phyloP scores from a whole-genome alignment of 2,329 filamentous ascomycete species.

The Acrodontium crateriforme region DNA sequence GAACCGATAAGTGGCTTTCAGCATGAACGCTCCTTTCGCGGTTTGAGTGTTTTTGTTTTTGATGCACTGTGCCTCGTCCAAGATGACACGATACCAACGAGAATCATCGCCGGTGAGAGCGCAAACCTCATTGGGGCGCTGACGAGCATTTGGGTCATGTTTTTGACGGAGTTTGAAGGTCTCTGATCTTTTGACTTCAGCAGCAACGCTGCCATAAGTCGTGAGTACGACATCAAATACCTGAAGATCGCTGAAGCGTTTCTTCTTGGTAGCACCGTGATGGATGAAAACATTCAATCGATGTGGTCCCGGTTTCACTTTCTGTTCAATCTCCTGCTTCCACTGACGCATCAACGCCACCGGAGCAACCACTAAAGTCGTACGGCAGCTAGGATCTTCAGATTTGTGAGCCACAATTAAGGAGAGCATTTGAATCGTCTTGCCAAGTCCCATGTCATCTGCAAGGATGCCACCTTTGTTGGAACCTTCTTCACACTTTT shows the following conservation, averaged over 20 bases:
- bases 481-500: slow-evolving; percentile 54
- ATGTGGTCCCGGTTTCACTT: slow-evolving; percentile 44
- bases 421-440: slow-evolving; percentile 70
- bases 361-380: slow-evolving; percentile 71
- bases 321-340: slow-evolving; percentile 63
- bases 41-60: slow-evolving; percentile 57
- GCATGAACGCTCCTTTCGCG: slow-evolving; percentile 43
- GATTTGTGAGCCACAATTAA: slow-evolving; percentile 59
- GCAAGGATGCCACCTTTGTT: slow-evolving; percentile 65
- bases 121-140: slow-evolving; percentile 20
- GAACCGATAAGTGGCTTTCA: slow-evolving; percentile 52
- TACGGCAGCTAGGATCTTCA: slow-evolving; percentile 44
- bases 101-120: slow-evolving; percentile 37
- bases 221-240: slow-evolving; percentile 63
- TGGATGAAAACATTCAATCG: slow-evolving; percentile 53
- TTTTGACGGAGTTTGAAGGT: slow-evolving; percentile 37
- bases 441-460: slow-evolving; percentile 74
- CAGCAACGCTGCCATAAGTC: slow-evolving; percentile 58
- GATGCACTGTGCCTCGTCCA: slow-evolving; percentile 71
- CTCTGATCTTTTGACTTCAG: slow-evolving; percentile 51
- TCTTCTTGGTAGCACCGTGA: slow-evolving; percentile 46
- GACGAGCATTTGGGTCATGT: slow-evolving; percentile 25
- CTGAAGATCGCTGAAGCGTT: slow-evolving; percentile 47
- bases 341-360: slow-evolving; percentile 72
- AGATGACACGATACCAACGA: slow-evolving; percentile 53